Evolutionary conservation across 73 alveolate genomes (phyloP).

Genomic region (Paramecium primaurelia): DNA sequence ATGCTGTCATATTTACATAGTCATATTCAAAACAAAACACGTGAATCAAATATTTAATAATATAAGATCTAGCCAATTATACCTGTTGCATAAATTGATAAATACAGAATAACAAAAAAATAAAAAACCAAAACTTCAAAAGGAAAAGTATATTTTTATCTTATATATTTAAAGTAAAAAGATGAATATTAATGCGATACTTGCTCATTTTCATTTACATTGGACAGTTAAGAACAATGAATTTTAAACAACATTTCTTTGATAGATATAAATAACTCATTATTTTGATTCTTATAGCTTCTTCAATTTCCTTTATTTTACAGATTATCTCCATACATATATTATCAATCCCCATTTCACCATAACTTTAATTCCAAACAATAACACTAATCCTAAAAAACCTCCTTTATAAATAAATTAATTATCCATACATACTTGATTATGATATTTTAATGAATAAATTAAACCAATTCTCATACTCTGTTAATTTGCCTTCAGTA

Average conservation of each 20-base stretch:
- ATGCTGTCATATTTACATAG: background rate
- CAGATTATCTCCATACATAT: background rate
- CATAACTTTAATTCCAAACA: background rate
- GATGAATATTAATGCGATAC: conserved; percentile 18
- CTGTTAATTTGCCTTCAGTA: background rate
- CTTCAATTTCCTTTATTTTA: background rate
- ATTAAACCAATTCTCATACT: background rate
- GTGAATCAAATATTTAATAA: background rate
- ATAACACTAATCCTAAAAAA: background rate
- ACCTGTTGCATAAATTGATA: background rate
- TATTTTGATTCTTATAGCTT: background rate
- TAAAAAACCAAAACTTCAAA: background rate
- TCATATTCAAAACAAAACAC: background rate
- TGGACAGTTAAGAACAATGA: background rate
- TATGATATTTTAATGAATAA: background rate
- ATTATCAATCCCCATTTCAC: conserved; percentile 21
- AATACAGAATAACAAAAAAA: conserved; percentile 1
- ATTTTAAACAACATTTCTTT: background rate
- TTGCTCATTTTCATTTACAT: background rate
- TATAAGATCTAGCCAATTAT: background rate
- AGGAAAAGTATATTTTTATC: background rate
- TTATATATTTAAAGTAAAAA: background rate
- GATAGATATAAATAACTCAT: background rate
- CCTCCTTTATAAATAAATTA: background rate
- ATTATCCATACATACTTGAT: background rate